Percentiles rank a stretch among this genome's conserved stretches.
Conservation (phyloP, 257 asterid genomes). For the Solanum paucissectum region DNA sequence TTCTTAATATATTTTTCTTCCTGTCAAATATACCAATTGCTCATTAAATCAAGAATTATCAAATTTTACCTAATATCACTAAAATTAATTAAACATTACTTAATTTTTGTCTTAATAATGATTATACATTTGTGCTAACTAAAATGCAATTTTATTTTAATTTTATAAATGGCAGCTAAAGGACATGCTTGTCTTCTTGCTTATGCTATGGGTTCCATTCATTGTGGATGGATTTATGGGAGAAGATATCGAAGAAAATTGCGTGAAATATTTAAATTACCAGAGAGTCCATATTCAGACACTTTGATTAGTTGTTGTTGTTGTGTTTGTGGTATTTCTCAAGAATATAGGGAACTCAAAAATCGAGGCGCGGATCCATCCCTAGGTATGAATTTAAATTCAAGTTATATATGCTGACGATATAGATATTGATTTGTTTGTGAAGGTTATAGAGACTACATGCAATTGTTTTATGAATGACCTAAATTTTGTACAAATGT, state of each 20-base stretch:
- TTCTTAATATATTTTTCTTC: not conserved
- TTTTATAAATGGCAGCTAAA: not conserved
- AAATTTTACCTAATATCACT: not conserved
- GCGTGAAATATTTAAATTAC: conserved; percentile 17
- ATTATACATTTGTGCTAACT: not conserved
- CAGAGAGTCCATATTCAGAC: conserved; percentile 25
- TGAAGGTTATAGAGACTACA: not conserved
- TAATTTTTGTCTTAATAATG: not conserved
- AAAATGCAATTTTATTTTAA: not conserved
- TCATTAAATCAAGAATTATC: not conserved
- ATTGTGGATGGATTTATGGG: conserved; percentile 26
- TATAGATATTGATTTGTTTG: not conserved
- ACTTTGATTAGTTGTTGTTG: conserved; percentile 22
- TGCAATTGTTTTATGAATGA: not conserved
- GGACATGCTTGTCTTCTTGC: conserved; percentile 10
- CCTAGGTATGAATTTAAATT: conserved; percentile 4
- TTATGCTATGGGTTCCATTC: conserved; percentile 18
- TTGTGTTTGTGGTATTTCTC: conserved; percentile 24
- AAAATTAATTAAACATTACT: not conserved
- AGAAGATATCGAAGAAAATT: conserved; percentile 24
- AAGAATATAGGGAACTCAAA: conserved; percentile 31
- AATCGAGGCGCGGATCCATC: conserved; percentile 28
- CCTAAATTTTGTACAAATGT: not conserved
- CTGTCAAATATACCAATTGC: not conserved
- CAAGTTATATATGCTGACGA: not conserved